Conservation (phyloP, 2,329 filamentous ascomycete species). For the Ascochyta pisi region DNA sequence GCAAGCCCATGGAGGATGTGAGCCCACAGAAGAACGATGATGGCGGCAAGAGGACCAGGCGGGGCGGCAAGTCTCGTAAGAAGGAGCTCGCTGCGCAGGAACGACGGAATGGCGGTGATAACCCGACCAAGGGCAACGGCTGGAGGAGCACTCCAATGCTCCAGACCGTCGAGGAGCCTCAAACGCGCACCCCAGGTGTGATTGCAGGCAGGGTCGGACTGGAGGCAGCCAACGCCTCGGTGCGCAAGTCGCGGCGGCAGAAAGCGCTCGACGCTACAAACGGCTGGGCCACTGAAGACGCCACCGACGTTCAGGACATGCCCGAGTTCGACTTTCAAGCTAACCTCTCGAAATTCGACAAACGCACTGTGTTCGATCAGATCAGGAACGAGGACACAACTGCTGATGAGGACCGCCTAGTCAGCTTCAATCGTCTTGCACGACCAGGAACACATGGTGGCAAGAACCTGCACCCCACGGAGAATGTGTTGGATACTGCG, state of each 20-base stretch:
- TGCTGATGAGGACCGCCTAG: conserved; percentile 88
- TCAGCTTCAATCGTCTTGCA: conserved; percentile 79
- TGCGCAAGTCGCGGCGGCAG: conserved; percentile 55
- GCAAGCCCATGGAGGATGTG: conserved; percentile 50
- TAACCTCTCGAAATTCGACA: conserved; percentile 93
- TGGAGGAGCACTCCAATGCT: conserved; percentile 73
- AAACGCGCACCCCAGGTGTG: conserved; percentile 44
- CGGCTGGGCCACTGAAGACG: conserved; percentile 95
- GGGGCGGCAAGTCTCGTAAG: conserved; percentile 54
- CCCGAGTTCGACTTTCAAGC: conserved; percentile 94
- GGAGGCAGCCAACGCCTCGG: conserved; percentile 47
- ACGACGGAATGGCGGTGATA: conserved; percentile 41
- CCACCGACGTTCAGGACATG: conserved; percentile 90
- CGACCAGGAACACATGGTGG: conserved; percentile 65
- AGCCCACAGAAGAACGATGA: conserved; percentile 42
- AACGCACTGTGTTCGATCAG: conserved; percentile 87
- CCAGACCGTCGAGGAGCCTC: conserved; percentile 61
- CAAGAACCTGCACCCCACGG: conserved; percentile 89
- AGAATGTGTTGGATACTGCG: conserved; percentile 80
- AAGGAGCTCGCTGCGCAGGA: conserved; percentile 55
- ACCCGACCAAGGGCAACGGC: conserved; percentile 62
- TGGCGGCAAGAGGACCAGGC: conserved; percentile 55
- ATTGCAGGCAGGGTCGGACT: conserved; percentile 48
- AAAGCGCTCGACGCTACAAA: conserved; percentile 67
- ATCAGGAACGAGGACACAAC: conserved; percentile 87